Evolutionary conservation across 352 stramenopile genomes (phyloP), one percentile per base, ranked within the genome.

Genomic region (Globisporangium radiosum): DNA sequence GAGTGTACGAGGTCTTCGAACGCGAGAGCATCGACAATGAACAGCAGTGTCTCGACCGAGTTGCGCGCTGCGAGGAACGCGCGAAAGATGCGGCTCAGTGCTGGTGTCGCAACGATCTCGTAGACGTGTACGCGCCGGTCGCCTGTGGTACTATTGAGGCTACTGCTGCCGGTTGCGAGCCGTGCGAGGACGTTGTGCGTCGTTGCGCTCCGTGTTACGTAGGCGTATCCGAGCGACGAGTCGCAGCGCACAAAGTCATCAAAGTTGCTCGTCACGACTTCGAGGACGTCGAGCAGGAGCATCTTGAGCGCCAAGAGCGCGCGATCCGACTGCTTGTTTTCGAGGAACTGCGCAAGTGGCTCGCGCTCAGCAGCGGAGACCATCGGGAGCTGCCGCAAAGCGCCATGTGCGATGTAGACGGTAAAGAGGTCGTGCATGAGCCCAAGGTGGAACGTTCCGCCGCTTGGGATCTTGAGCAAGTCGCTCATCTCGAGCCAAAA

Each of bases 401-500:
- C 64, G 11, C 66, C 61, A 19, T 76, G 76, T 10, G 59, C 65
- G 1, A 86, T 56, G 60, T 88, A 88, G 4, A 78, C 70, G 37
- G 85, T 75, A 47, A 75, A 88, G 3, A 88, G 54, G 43, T 86
- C 78, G 8, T 77, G 61, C 75, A 88, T 83, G 33, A 88, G 61
- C 2, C 75, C 73, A 14, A 83, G 64, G 52, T 85, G 75, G 52
- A 88, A 88, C 47, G 70, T 72, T 0, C 75, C 77, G 0, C 71
- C 64, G 5, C 56, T 72, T 5, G 75, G 78, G 17, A 88, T 85
- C 63, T 85, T 88, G 37, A 88, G 69, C 44, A 88, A 50, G 37
- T 86, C 78, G 37, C 63, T 82, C 45, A 88, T 85, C 52, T 88
- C 78, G 14, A 88, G 65, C 78, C 78, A 88, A 47, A 86, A 88